A percentile compares a stretch with the other conserved stretches of the same genome.
phyloP scores from a whole-genome alignment of 169 alveolate genomes.

The Ichthyophthirius multifiliis region DNA sequence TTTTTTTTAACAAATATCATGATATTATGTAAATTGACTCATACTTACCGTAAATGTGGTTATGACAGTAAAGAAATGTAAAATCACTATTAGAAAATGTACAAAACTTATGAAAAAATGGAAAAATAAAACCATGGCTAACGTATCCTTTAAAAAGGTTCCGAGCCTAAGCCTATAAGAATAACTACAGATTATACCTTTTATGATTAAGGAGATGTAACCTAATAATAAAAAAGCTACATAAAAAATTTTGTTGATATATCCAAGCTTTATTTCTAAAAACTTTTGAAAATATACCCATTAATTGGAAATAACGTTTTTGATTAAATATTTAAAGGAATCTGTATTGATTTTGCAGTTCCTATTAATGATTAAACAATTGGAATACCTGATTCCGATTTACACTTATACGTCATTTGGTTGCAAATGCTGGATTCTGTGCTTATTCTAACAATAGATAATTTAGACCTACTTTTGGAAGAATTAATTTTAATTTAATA shows the following conservation, averaged over 20 bases:
- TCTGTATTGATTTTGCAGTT: not conserved
- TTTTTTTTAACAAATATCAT: too few relatives aligned
- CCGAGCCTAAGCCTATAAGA: not conserved
- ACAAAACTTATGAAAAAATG: too few relatives aligned
- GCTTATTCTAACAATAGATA: not conserved
- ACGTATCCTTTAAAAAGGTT: too few relatives aligned
- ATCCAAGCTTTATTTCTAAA: not conserved
- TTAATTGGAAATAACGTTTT: not conserved
- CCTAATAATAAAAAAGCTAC: too few relatives aligned
- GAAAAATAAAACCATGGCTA: too few relatives aligned
- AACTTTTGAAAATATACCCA: not conserved
- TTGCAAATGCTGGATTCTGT: conserved; percentile 7
- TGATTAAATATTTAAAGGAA: not conserved
- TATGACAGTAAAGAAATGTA: too few relatives aligned
- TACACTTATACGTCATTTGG: not conserved
- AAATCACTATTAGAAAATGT: too few relatives aligned
- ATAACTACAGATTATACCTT: not conserved
- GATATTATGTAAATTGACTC: too few relatives aligned
- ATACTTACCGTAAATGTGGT: too few relatives aligned
- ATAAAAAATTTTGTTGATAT: not conserved
- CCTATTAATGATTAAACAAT: not conserved
- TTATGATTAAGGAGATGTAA: too few relatives aligned
- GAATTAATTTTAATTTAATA: not conserved
- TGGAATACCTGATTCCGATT: conserved; percentile 4
- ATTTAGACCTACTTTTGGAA: conserved; percentile 5